These are phyloP conservation scores for Colletotrichum lupini DNA, from an alignment of 2,329 filamentous ascomycete species.

Conservation along the genomic window DNA sequence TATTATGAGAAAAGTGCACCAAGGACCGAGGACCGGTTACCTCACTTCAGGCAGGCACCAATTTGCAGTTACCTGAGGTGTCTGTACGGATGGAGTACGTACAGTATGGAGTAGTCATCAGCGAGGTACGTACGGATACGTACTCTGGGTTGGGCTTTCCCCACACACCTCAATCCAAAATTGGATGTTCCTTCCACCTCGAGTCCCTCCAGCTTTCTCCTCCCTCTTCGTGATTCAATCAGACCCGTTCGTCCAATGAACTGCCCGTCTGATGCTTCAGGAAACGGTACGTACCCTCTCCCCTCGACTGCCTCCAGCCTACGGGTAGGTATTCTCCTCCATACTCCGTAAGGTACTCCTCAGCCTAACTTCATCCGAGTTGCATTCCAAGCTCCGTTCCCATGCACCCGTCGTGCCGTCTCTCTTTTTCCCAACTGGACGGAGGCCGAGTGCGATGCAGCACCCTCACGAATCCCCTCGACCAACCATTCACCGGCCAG, in stretches of 20 bases:
- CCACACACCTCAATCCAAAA: not conserved
- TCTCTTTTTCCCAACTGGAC: not conserved
- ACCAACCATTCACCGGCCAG: not conserved
- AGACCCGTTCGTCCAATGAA: not conserved
- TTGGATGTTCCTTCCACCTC: not conserved
- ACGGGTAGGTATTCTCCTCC: too few species aligned
- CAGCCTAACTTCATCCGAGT: not conserved
- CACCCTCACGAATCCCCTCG: not conserved
- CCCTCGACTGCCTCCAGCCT: too few species aligned
- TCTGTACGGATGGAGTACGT: not conserved
- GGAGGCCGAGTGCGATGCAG: conserved; percentile 3
- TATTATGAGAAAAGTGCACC: not conserved
- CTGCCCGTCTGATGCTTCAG: not conserved
- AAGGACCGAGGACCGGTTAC: conserved; percentile 19
- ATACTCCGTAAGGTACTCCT: not conserved
- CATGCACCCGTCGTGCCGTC: conserved; percentile 2
- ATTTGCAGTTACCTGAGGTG: not conserved
- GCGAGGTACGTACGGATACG: not conserved
- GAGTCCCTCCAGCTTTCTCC: not conserved
- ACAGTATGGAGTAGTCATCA: not conserved
- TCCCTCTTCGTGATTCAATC: not conserved
- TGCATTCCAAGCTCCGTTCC: not conserved
- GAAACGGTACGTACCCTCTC: not conserved
- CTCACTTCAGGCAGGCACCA: not conserved
- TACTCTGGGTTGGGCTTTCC: not conserved